Evolutionary conservation across 2,329 filamentous ascomycete genomes (phyloP), one percentile per base, ranked within the genome.

Genomic region (Tolypocladium amazonense): DNA sequence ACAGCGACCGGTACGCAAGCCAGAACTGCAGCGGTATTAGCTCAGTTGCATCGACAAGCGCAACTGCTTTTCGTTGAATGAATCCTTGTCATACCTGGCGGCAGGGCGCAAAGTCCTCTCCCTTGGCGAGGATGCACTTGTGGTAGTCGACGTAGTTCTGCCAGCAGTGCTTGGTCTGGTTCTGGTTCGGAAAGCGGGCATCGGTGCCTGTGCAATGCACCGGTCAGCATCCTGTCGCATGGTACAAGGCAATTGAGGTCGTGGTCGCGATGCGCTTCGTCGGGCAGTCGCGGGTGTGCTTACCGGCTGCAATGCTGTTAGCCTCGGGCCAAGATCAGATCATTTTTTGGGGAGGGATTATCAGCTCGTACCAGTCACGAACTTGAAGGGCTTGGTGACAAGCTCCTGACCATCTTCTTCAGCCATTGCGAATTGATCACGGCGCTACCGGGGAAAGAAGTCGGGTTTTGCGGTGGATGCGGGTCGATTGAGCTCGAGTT

Each of bases 141-240:
- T 99, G 90, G 85, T 99, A 97, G 80, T 99, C 94, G 82, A 99
- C 94, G 81, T 99, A 99, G 86, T 99, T 99, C 79, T 99, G 95
- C 94, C 94, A 99, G 90, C 94, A 99, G 87, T 99, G 92, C 89
- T 97, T 97, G 80, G 92, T 89, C 82, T 94, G 90, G 83, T 99
- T 99, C 83, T 87, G 82, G 84, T 99, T 96, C 74, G 94, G 94
- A 83, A 97, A 99, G 77, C 94, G 93, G 79, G 94, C 94, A 77
- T 99, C 94, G 82, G 95, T 96, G 83, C 94, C 94, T 97, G 63
- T 56, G 58, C 61, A 59, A 59, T 45, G 50, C 25, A 9, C 35
- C 7, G 23, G 38, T 68, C 38, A 67, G 65, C 56, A 58, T 63
- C 41, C 52, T 14, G 20, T 37, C 15, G 15, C 12, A 8, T 54